phyloP scores from a whole-genome alignment of 192 early-diverging fungal genomes.

The Coemansia sp. region DNA sequence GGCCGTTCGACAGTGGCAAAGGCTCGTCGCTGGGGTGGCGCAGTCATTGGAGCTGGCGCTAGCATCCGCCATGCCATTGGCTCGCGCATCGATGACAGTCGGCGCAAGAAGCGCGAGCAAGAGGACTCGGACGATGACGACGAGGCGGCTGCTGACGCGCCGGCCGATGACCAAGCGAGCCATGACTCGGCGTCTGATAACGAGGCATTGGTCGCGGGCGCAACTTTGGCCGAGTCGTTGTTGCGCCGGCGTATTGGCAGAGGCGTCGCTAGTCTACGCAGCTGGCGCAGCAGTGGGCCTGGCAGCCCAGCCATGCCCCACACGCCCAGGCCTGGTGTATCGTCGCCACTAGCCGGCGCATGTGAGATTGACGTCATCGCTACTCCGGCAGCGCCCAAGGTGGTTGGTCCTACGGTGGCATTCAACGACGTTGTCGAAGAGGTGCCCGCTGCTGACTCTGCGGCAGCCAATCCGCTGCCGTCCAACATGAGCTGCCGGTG shows the following conservation, averaged over 20 bases:
- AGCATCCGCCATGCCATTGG: conserved; percentile 28
- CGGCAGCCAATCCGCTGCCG: conserved; percentile 35
- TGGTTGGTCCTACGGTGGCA: conserved; percentile 22
- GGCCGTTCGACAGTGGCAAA: conserved; percentile 29
- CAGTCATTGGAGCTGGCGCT: conserved; percentile 23
- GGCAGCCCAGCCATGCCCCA: background rate
- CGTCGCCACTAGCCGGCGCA: background rate
- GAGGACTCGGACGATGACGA: conserved; percentile 59
- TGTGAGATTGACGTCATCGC: background rate
- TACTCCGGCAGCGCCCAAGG: background rate
- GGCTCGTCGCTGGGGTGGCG: conserved; percentile 37
- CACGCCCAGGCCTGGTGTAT: conserved; percentile 1
- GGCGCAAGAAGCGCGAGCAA: conserved; percentile 51
- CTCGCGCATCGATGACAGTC: conserved; percentile 47
- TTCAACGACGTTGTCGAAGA: conserved; percentile 47
- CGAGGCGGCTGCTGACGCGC: conserved; percentile 15
- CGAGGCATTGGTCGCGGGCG: conserved; percentile 1
- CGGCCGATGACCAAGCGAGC: background rate
- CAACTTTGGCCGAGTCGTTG: conserved; percentile 26
- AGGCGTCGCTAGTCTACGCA: conserved; percentile 49
- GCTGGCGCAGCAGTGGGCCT: conserved; percentile 34
- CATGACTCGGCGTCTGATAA: background rate
- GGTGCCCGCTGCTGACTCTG: conserved; percentile 4
- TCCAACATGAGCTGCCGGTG: conserved; percentile 56
- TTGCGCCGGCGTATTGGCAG: conserved; percentile 34